Evolutionary conservation across 495 filamentous ascomycete genomes (phyloP).

Genomic region (Chaetomidium leptoderma): DNA sequence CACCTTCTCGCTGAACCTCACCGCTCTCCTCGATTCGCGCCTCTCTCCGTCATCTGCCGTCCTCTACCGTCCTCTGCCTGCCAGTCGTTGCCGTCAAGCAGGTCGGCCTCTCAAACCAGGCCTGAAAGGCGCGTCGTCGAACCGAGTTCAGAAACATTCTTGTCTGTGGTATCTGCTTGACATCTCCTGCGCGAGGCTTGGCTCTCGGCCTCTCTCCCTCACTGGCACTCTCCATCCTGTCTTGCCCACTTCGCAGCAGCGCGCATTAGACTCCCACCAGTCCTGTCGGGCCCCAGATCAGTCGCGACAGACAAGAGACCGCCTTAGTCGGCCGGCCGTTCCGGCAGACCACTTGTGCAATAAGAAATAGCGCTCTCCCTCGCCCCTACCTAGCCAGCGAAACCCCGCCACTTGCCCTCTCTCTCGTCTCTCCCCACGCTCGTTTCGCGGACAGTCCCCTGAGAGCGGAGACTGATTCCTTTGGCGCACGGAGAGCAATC

Average conservation of each 20-base stretch:
- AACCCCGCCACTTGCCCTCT: conserved; percentile 16
- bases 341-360: conserved; percentile 26
- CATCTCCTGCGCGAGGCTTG: not conserved
- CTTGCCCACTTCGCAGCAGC: conserved; percentile 1
- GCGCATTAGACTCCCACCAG: conserved; percentile 11
- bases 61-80: conserved; percentile 16
- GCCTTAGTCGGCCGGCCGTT: conserved; percentile 20
- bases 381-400: conserved; percentile 15
- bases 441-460: not conserved
- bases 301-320: conserved; percentile 22
- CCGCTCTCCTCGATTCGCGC: conserved; percentile 6
- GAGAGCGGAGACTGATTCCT: not conserved
- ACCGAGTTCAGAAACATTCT: conserved; percentile 9
- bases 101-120: conserved; percentile 24
- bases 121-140: conserved; percentile 22
- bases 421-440: conserved; percentile 1
- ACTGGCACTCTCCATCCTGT: not conserved
- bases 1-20: not conserved
- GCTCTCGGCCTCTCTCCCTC: not conserved
- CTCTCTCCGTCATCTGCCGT: not conserved
- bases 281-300: no score
- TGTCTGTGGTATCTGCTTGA: not conserved
- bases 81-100: conserved; percentile 30
- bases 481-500: not conserved
- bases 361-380: conserved; percentile 32